Conservation (phyloP, 495 filamentous ascomycete species). For the Bathelium albidoporum region DNA sequence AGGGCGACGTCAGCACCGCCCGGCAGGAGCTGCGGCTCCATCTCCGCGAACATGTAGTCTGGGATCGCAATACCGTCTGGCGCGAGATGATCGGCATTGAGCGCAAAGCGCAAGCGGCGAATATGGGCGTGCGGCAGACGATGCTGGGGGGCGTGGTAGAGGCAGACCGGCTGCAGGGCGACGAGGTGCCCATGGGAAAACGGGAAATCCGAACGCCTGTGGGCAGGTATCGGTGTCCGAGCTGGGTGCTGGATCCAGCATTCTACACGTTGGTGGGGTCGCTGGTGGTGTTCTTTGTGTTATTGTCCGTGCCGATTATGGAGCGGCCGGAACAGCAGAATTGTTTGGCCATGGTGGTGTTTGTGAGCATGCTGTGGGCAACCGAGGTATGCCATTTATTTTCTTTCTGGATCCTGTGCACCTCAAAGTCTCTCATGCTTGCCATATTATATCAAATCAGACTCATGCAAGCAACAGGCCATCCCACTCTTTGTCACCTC, state of each 20-base stretch:
- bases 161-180: slow-evolving; percentile 69
- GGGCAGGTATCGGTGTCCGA: slow-evolving; percentile 61
- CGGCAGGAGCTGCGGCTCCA: slow-evolving; percentile 81
- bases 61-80: slow-evolving; percentile 99
- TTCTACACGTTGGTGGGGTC: slow-evolving; percentile 69
- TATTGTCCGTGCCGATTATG: slow-evolving; percentile 70
- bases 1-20: slow-evolving; percentile 63
- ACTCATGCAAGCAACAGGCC: slow-evolving; percentile 41
- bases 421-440: slow-evolving; percentile 14
- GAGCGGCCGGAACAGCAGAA: slow-evolving; percentile 83
- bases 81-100: slow-evolving; percentile 98
- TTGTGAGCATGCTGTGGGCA: slow-evolving; percentile 92
- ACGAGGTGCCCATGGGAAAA: slow-evolving; percentile 48
- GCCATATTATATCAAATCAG: slow-evolving; percentile 4
- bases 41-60: slow-evolving; percentile 92
- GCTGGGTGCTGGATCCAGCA: slow-evolving; percentile 72
- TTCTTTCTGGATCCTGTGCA: slow-evolving; percentile 4
- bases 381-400: slow-evolving; percentile 59
- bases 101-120: slow-evolving; percentile 88
- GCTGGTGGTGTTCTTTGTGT: slow-evolving; percentile 56
- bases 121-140: slow-evolving; percentile 68
- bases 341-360: slow-evolving; percentile 84
- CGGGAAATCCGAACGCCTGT: slow-evolving; percentile 74
- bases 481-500: slow-evolving; percentile 97
- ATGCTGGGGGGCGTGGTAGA: slow-evolving; percentile 68